Evolutionary conservation across 129 eudicot genomes (phyloP).

Genomic region (Heracleum sosnowskyi): DNA sequence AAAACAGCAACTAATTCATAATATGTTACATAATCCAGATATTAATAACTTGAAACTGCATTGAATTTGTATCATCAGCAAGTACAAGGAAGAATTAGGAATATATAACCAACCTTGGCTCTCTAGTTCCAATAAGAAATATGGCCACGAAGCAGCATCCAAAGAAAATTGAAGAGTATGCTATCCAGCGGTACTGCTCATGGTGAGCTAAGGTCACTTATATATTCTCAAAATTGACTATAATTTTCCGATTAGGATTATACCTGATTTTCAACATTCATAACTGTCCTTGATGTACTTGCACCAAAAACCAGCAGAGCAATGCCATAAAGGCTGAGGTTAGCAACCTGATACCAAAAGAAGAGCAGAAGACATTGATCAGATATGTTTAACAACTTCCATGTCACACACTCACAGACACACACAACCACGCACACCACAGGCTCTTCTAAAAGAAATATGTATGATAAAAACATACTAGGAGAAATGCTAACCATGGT

Average conservation of each 20-base stretch:
- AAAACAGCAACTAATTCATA: not conserved
- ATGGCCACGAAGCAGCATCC: conserved; percentile 82
- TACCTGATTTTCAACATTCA: conserved; percentile 72
- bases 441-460: not conserved
- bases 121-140: conserved; percentile 72
- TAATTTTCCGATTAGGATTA: not conserved
- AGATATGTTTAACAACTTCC: not conserved
- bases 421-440: not conserved
- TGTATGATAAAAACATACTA: not conserved
- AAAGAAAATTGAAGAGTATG: conserved; percentile 58
- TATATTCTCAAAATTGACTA: not conserved
- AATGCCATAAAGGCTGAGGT: conserved; percentile 83
- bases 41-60: not conserved
- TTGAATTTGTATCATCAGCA: not conserved
- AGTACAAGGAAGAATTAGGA: not conserved
- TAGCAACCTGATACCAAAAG: conserved; percentile 52
- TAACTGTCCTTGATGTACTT: conserved; percentile 31
- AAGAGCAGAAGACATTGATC: not conserved
- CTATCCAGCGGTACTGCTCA: conserved; percentile 87
- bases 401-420: not conserved
- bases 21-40: not conserved
- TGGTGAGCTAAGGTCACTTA: not conserved
- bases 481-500: conserved; percentile 51
- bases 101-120: conserved; percentile 59
- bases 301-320: conserved; percentile 54